Base-by-base conservation (phyloP, 139 green algal genomes). In the Micractinium conductrix region DNA sequence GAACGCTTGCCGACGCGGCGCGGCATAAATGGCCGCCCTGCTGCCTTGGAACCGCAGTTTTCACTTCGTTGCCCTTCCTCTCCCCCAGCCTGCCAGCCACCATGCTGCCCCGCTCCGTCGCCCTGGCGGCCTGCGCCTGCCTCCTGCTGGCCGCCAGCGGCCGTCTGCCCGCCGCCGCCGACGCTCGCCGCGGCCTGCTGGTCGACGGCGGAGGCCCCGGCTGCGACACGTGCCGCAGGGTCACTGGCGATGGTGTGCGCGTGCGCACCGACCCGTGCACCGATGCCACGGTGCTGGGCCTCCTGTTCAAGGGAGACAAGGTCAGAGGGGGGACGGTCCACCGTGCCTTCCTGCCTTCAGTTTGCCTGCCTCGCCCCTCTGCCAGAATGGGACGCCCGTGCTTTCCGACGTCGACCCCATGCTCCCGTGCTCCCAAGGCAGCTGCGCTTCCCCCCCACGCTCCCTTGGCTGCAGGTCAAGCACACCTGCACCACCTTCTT, bases 261-360 rank as follows among this genome's bases (percentile, higher is more conserved):
- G 44, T 45, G 55, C 82, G 71, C 30, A 30, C 58, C 1, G 19
- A 30, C 16, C 79, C 55, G 33, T 84, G 79, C 69, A 62, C 53
- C 53, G 53, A 62, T 21, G 81, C n/a, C 58, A 83, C 58, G 0
- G 60, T 45, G 10, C 65, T 44, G 8, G 53, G 35, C 1, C 10
- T 50, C 2, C 35, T 48, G 71, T 45, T 53, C 79, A 58, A 72
- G 43, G 38, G 55, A 28, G 53, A 84, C 48, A 71, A 74, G 35
- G 43, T n/a, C 16, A 74, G 43, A 21, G 19, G 35, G n/a, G n/a
- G 5, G 48, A n/a, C n/a, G n/a, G n/a, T n/a, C n/a, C n/a, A n/a
- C n/a, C n/a, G n/a, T n/a, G n/a, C n/a, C n/a, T n/a, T 68, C 12
- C 7, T 63, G 4, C 3, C 12, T n/a, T n/a, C n/a, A n/a, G n/a